These are phyloP conservation scores for Strigomonas culicis DNA, from an alignment of 208 protist genomes.

Conservation along the genomic window DNA sequence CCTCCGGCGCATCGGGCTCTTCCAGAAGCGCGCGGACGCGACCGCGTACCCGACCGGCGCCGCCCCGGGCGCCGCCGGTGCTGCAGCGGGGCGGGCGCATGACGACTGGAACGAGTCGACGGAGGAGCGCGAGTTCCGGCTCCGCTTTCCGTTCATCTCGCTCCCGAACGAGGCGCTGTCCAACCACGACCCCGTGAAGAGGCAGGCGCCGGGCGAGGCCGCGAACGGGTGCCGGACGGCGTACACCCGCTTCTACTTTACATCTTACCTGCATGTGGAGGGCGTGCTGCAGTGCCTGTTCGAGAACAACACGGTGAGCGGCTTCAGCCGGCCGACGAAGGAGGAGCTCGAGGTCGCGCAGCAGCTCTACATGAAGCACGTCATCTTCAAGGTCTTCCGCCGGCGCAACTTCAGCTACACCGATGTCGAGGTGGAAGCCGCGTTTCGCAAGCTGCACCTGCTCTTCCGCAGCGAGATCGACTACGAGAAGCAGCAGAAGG, in stretches of 20 bases:
- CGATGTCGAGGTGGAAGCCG: slow-evolving; percentile 23
- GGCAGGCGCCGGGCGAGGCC: background rate
- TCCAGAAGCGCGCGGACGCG: background rate
- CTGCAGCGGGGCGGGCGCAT: background rate
- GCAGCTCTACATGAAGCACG: slow-evolving; percentile 57
- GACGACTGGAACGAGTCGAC: slow-evolving; percentile 15
- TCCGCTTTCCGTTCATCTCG: slow-evolving; percentile 46
- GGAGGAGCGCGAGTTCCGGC: slow-evolving; percentile 38
- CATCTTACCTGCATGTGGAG: slow-evolving; percentile 44
- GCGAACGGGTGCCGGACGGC: background rate
- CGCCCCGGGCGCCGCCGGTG: background rate
- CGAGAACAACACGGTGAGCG: slow-evolving; percentile 35
- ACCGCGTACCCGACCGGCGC: slow-evolving; percentile 6
- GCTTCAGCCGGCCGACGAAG: slow-evolving; percentile 34
- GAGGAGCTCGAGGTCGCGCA: slow-evolving; percentile 43
- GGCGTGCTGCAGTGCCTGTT: slow-evolving; percentile 49
- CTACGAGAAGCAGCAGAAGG: slow-evolving; percentile 38
- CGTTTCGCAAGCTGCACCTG: slow-evolving; percentile 34
- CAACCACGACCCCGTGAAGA: slow-evolving; percentile 7
- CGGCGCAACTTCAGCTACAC: slow-evolving; percentile 47
- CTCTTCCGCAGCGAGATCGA: slow-evolving; percentile 39
- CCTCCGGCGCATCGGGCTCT: slow-evolving; percentile 18
- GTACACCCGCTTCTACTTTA: slow-evolving; percentile 50
- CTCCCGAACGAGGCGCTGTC: slow-evolving; percentile 21
- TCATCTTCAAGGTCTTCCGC: slow-evolving; percentile 58